Evolutionary conservation across 2,329 filamentous ascomycete species (phyloP), one percentile per base, ranked within the genome.

Genomic region (Hymenoscyphus fraxineus): DNA sequence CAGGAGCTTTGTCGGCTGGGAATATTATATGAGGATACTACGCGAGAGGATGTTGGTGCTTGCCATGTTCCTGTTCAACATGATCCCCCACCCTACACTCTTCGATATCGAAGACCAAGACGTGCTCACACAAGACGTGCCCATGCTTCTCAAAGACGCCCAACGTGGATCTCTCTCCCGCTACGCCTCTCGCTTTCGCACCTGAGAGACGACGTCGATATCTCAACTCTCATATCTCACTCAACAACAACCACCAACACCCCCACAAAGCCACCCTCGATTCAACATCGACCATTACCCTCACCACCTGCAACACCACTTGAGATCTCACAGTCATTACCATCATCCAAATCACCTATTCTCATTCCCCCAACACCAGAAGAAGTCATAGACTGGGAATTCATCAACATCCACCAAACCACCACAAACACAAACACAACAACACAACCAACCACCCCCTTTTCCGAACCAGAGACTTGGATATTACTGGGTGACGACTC

Each of bases 401-500:
- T 72, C 68, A 69, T 71, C 56, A 64, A 47, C 35, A 60, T 64
- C 54, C 59, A 32, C 54, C 61, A 59, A 56, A 57, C 58, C 63
- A 61, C 61, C 39, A 41, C 31, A 44, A 60, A 39, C 64, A 22
- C 58, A 56, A 44, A 39, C 64, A 22, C 58, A 56, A 44, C 64
- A 22, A 58, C 60, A 57, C 41, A 55, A 27, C 58, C 61, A 27
- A 51, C 55, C 55, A 68, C 65, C 19, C 65, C 69, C 41, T 57
- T 63, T 51, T 70, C 68, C 61, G 66, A 73, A 62, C 67, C 69
- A 66, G 69, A 72, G 47, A 68, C 70, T 55, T 72, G 72, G 72
- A 69, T 70, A 59, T 19, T 65, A 51, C 70, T 72, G 68, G 69
- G 68, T 63, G 72, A 72, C 70, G 72, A 73, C 71, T 73, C 62